These are phyloP conservation scores for Ascocoryne sarcoides DNA, from an alignment of 2,329 filamentous ascomycete species.

Conservation along the genomic window DNA sequence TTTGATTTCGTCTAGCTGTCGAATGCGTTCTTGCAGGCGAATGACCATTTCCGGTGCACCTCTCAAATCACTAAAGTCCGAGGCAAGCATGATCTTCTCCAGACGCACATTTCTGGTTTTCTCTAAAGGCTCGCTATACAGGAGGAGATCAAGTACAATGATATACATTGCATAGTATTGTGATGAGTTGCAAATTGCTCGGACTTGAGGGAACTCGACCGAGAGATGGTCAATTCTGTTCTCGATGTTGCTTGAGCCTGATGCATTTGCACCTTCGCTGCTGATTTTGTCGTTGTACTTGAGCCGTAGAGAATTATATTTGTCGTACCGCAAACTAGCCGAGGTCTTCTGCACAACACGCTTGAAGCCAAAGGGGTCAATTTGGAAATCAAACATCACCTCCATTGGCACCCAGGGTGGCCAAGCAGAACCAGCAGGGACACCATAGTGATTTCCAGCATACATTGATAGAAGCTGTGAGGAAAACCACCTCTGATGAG, in stretches of 20 bases:
- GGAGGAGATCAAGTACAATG: slow-evolving; percentile 88
- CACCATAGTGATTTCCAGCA: slow-evolving; percentile 86
- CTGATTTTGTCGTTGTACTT: slow-evolving; percentile 91
- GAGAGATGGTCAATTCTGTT: slow-evolving; percentile 90
- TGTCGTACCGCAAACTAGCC: slow-evolving; percentile 88
- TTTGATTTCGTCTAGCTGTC: slow-evolving; percentile 93
- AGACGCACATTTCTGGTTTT: slow-evolving; percentile 93
- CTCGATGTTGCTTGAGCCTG: slow-evolving; percentile 52
- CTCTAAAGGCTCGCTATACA: slow-evolving; percentile 93
- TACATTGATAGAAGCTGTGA: slow-evolving; percentile 85
- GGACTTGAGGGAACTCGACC: slow-evolving; percentile 90
- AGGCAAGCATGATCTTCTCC: slow-evolving; percentile 98
- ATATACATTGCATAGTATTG: slow-evolving; percentile 99
- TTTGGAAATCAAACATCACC: slow-evolving; percentile 93
- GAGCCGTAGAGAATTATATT: slow-evolving; percentile 92
- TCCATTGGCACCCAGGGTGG: slow-evolving; percentile 98
- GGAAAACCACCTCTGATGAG: slow-evolving; percentile 82
- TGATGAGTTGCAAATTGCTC: slow-evolving; percentile 91
- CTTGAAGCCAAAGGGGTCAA: slow-evolving; percentile 95
- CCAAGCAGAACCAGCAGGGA: slow-evolving; percentile 78
- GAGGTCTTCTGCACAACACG: slow-evolving; percentile 95
- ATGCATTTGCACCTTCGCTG: slow-evolving; percentile 41
- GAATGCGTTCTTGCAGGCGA: slow-evolving; percentile 82
- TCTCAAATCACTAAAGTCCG: slow-evolving; percentile 93
- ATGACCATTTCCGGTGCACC: slow-evolving; percentile 91